phyloP scores from a whole-genome alignment of 2,329 filamentous ascomycete genomes.

The Moelleriella libera region DNA sequence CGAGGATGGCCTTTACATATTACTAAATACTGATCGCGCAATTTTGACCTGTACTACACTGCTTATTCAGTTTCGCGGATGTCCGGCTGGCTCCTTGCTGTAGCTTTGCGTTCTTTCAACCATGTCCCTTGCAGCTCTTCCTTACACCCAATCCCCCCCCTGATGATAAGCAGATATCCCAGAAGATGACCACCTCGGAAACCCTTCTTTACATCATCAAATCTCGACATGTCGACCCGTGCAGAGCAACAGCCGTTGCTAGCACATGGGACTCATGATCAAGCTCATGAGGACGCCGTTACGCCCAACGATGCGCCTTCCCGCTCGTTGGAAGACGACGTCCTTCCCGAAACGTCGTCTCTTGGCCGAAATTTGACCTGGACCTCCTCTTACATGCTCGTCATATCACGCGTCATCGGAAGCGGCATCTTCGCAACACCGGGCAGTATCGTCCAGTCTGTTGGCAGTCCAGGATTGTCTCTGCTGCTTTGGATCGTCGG shows the following conservation, averaged over 20 bases:
- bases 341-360: constrained; percentile 43
- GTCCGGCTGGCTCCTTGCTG: neutral
- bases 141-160: too few species aligned
- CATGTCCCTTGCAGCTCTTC: too few species aligned
- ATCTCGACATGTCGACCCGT: neutral
- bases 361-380: constrained; percentile 46
- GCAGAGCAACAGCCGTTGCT: constrained; percentile 1
- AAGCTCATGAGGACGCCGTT: neutral
- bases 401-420: constrained; percentile 55
- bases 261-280: neutral
- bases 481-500: constrained; percentile 50
- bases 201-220: neutral
- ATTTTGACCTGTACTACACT: neutral
- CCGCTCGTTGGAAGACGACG: constrained; percentile 36
- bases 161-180: neutral
- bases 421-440: constrained; percentile 62
- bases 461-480: constrained; percentile 51
- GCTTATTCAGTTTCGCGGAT: neutral
- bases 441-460: constrained; percentile 49
- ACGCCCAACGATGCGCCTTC: constrained; percentile 2
- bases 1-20: neutral
- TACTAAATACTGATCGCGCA: neutral
- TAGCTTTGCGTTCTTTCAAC: neutral
- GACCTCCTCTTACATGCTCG: constrained; percentile 50
- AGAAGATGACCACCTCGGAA: neutral